These are phyloP conservation scores for Solanum ossicruentum DNA, from an alignment of 257 asterid genomes.

Conservation along the genomic window DNA sequence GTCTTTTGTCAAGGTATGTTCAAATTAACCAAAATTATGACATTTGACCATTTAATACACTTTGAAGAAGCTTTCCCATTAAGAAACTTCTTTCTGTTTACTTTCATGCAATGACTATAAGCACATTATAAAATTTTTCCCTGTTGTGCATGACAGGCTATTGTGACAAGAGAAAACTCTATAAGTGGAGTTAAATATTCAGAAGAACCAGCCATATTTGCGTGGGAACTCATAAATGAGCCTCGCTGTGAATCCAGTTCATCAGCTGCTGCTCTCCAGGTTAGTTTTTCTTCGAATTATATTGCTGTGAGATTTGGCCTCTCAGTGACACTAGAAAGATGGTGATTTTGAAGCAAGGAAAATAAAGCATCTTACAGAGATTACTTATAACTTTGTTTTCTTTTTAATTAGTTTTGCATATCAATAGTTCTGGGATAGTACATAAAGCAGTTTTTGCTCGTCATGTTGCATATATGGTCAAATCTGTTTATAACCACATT, in stretches of 20 bases:
- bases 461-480: neutral
- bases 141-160: constrained; percentile 5
- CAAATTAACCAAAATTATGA: neutral
- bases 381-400: neutral
- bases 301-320: neutral
- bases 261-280: constrained; percentile 42
- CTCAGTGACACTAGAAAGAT: neutral
- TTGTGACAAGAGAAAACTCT: constrained; percentile 32
- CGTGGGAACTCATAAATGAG: constrained; percentile 59
- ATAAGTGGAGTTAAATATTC: constrained; percentile 29
- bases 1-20: constrained; percentile 33
- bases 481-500: neutral
- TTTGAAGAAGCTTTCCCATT: neutral
- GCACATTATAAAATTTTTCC: neutral
- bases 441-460: neutral
- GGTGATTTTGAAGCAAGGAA: neutral
- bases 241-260: constrained; percentile 40
- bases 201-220: constrained; percentile 45
- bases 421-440: neutral
- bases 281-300: neutral
- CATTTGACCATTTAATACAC: neutral
- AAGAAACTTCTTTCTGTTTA: neutral
- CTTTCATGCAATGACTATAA: neutral
- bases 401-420: neutral
- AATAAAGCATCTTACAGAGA: neutral